Evolutionary conservation across 2,329 filamentous ascomycete genomes (phyloP).

Genomic region (Metarhizium robertsii): DNA sequence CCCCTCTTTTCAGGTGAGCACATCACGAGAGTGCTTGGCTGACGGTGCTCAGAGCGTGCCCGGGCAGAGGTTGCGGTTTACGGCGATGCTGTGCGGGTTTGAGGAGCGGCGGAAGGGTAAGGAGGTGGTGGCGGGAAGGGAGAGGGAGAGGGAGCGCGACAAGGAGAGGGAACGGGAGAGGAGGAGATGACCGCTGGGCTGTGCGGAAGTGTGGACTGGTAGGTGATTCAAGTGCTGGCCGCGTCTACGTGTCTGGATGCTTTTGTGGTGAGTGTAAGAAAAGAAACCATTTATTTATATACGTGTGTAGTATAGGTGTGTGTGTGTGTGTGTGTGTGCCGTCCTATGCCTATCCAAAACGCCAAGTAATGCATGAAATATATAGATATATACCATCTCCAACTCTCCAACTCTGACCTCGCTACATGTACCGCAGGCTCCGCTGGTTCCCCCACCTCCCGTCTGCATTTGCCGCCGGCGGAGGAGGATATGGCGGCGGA

Average conservation of each 20-base stretch:
- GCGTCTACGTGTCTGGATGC: too few relatives aligned
- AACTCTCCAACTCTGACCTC: background rate
- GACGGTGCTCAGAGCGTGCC: conserved; percentile 39
- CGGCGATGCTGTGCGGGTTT: conserved; percentile 44
- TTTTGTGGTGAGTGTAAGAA: too few relatives aligned
- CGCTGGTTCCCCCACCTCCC: background rate
- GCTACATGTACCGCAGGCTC: conserved; percentile 1
- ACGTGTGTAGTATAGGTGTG: too few relatives aligned
- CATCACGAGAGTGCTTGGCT: background rate
- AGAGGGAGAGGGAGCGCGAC: background rate
- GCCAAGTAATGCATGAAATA: too few relatives aligned
- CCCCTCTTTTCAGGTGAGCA: background rate
- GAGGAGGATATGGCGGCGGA: background rate
- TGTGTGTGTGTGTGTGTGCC: too few relatives aligned
- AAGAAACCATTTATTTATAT: too few relatives aligned
- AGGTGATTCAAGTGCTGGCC: too few relatives aligned
- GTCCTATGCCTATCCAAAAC: too few relatives aligned
- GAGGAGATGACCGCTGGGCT: too few relatives aligned
- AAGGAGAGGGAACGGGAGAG: background rate
- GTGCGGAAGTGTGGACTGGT: too few relatives aligned
- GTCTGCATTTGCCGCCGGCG: background rate
- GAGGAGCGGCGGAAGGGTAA: conserved; percentile 11
- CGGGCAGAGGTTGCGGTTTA: conserved; percentile 46
- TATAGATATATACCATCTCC: background rate
- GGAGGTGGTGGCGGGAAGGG: background rate